A percentile compares a stretch with the other conserved stretches of the same genome.
These are phyloP conservation scores for Aspergillus neoniger DNA, from an alignment of 2,329 filamentous ascomycete species.

Conservation along the genomic window DNA sequence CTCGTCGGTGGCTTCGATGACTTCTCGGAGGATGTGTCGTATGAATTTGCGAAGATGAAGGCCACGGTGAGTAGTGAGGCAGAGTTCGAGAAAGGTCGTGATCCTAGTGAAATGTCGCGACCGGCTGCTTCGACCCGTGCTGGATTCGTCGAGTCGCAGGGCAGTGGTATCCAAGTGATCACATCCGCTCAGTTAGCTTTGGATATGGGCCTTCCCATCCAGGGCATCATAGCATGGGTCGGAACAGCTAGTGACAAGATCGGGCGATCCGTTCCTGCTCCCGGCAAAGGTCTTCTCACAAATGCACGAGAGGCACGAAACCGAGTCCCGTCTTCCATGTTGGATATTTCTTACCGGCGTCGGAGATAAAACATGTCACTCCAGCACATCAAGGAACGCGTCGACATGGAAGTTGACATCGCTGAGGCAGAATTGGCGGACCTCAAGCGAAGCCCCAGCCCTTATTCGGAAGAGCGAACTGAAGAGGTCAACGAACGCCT, in stretches of 20 bases:
- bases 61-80: slow-evolving; percentile 93
- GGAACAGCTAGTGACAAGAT: slow-evolving; percentile 81
- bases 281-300: slow-evolving; percentile 90
- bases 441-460: not conserved
- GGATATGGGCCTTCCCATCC: slow-evolving; percentile 16
- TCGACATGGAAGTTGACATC: not conserved
- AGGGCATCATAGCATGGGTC: slow-evolving; percentile 14
- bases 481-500: not conserved
- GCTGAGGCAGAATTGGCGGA: not conserved
- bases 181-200: slow-evolving; percentile 14
- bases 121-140: slow-evolving; percentile 91
- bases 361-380: not conserved
- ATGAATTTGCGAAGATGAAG: slow-evolving; percentile 99
- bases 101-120: slow-evolving; percentile 91
- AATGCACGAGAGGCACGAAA: slow-evolving; percentile 60
- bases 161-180: slow-evolving; percentile 65
- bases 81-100: slow-evolving; percentile 87
- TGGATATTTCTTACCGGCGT: not conserved
- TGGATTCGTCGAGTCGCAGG: slow-evolving; percentile 98
- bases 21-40: slow-evolving; percentile 94
- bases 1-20: slow-evolving; percentile 97
- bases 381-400: slow-evolving; percentile 1
- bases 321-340: not conserved
- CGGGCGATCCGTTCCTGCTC: slow-evolving; percentile 89
- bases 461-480: not conserved